phyloP scores from a whole-genome alignment of 148 eudicot genomes.

The Rheum nobile region DNA sequence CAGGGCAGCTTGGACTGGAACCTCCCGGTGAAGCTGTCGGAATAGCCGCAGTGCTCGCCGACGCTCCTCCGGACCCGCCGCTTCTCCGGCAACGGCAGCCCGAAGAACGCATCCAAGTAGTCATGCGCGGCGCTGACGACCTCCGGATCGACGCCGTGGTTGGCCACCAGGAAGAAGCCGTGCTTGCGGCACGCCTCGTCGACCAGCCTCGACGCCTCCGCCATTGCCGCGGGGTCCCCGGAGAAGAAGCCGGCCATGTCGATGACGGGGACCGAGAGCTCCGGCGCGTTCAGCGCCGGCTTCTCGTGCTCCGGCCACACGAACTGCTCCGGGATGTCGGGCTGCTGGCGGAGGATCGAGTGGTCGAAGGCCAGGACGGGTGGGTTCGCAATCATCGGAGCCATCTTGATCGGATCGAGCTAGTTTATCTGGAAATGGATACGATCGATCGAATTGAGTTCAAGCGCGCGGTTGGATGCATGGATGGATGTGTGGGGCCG shows the following conservation, averaged over 20 bases:
- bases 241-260: slow-evolving; percentile 34
- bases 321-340: slow-evolving; percentile 34
- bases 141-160: slow-evolving; percentile 26
- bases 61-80: slow-evolving; percentile 23
- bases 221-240: slow-evolving; percentile 11
- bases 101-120: slow-evolving; percentile 28
- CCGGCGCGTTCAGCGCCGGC: slow-evolving; percentile 15
- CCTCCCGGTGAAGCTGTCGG: slow-evolving; percentile 33
- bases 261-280: slow-evolving; percentile 28
- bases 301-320: slow-evolving; percentile 51
- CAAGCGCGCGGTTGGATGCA: too few species aligned
- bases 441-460: too few species aligned
- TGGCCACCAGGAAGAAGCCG: slow-evolving; percentile 41
- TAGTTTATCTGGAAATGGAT: too few species aligned
- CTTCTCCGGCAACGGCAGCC: slow-evolving; percentile 24
- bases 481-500: too few species aligned
- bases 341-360: slow-evolving; percentile 11
- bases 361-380: slow-evolving; percentile 21
- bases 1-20: slow-evolving; percentile 34
- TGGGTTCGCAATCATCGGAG: not conserved
- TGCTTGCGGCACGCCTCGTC: slow-evolving; percentile 39
- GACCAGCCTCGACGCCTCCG: slow-evolving; percentile 20
- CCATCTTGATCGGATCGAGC: too few species aligned
- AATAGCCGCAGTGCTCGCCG: slow-evolving; percentile 35
- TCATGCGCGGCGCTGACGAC: slow-evolving; percentile 25